Evolutionary conservation across 2,329 filamentous ascomycete species (phyloP), one percentile per base, ranked within the genome.

Genomic region (Paecilomyces sp.): DNA sequence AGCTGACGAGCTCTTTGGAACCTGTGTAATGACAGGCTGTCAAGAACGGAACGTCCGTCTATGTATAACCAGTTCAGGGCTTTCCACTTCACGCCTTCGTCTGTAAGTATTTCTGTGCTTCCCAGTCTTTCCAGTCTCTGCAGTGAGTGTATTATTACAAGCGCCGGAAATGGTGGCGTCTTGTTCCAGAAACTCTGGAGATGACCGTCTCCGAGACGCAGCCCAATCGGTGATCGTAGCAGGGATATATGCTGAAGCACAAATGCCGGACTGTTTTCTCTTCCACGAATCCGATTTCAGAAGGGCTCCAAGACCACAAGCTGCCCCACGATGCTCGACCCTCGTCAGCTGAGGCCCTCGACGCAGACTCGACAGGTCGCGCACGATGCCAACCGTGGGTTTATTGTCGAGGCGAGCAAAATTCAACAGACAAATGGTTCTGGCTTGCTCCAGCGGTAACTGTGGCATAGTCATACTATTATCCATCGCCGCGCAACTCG

Each of bases 181-280:
- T 61, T 60, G 55, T 68, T 69, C 65, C 59, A 62, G 67, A 71
- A 72, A 71, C 65, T 71, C 67, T 70, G 63, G 65, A 68, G 63
- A 71, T 65, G 65, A 66, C 66, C 61, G 67, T 67, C 68, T 63
- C 65, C 67, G 60, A 66, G 68, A 65, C 63, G 66, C 67, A 67
- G 70, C 70, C 74, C 74, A 76, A 76, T 76, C 57, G 69, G 62
- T 65, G 71, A 70, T 73, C 71, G 62, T 61, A 75, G 62, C 72
- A 70, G 70, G 72, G 67, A 70, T 74, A 64, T 73, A 68, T 70
- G 67, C 71, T 65, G 57, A 55, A 63, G 65, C 59, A 64, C 63
- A 62, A 47, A 58, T 63, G 64, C 65, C 66, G 67, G 70, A 61
- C 67, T 66, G 64, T 67, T 61, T 65, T 58, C 58, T 18, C 54